phyloP scores from a whole-genome alignment of 208 protist genomes.

The Leishmania mexicana region DNA sequence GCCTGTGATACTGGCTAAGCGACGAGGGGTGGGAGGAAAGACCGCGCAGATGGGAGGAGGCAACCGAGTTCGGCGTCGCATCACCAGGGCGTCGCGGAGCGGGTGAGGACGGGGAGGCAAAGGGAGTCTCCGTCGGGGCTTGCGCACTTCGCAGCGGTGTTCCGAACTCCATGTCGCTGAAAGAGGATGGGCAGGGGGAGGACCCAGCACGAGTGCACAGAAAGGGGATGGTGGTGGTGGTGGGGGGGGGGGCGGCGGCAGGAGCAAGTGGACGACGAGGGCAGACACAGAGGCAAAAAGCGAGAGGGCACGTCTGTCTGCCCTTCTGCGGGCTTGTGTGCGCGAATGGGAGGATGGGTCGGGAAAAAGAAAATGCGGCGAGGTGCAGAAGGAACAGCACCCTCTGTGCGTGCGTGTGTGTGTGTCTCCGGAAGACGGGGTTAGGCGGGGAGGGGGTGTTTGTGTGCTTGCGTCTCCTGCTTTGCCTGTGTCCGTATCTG shows the following conservation, averaged over 20 bases:
- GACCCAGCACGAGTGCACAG: background rate
- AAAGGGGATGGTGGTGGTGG: background rate
- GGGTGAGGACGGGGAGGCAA: slow-evolving; percentile 17
- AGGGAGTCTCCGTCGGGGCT: background rate
- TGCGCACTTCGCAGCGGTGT: slow-evolving; percentile 20
- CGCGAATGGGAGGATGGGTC: too few species aligned
- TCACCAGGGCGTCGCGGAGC: slow-evolving; percentile 13
- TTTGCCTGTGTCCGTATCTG: background rate
- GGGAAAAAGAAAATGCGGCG: too few species aligned
- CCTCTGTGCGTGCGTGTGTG: too few species aligned
- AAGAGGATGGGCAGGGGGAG: background rate
- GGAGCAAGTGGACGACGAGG: too few species aligned
- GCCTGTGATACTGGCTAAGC: background rate
- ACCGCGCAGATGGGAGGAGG: slow-evolving; percentile 6
- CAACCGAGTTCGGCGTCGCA: background rate
- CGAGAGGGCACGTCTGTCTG: too few species aligned
- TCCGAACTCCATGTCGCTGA: slow-evolving; percentile 5
- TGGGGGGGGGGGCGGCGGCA: background rate
- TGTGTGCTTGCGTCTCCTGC: background rate
- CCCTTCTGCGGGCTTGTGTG: too few species aligned
- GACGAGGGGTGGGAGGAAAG: background rate
- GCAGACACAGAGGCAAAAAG: too few species aligned
- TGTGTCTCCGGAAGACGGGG: too few species aligned
- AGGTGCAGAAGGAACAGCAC: too few species aligned
- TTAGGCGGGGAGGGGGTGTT: too few species aligned